Conservation (phyloP, 1,284 basidiomycete genomes). For the Kwoniella shivajii region DNA sequence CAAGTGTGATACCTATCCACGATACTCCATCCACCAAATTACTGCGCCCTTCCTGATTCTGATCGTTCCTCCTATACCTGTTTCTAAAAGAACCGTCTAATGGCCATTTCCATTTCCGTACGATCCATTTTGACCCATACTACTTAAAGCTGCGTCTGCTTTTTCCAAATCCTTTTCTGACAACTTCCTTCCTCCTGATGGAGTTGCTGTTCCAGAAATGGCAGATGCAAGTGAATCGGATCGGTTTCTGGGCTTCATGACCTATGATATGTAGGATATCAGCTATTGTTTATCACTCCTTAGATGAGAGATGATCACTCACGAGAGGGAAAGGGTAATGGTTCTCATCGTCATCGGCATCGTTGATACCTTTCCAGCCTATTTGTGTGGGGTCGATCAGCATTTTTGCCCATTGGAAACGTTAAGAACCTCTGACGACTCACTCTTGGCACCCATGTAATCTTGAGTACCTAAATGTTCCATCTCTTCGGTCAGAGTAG, state of each 20-base stretch:
- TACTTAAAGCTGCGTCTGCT: slow-evolving; percentile 75
- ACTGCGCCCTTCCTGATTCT: too few relatives aligned
- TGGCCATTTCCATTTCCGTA: slow-evolving; percentile 15
- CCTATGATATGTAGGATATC: slow-evolving; percentile 5
- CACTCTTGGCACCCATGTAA: slow-evolving; percentile 73
- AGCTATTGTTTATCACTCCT: neutral
- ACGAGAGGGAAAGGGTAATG: slow-evolving; percentile 86
- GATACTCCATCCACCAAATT: too few relatives aligned
- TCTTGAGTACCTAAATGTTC: slow-evolving; percentile 81
- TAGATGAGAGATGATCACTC: neutral
- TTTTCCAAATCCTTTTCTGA: slow-evolving; percentile 79
- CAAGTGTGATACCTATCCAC: too few relatives aligned
- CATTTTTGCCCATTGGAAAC: neutral
- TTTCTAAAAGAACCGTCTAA: neutral
- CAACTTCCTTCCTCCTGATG: slow-evolving; percentile 74
- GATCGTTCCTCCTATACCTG: neutral
- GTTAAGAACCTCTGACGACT: slow-evolving; percentile 59
- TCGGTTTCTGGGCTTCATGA: slow-evolving; percentile 82
- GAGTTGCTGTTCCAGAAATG: slow-evolving; percentile 84
- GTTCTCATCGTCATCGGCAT: slow-evolving; percentile 79
- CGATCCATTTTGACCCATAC: slow-evolving; percentile 35
- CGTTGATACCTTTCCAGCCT: slow-evolving; percentile 55
- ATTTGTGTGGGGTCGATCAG: neutral
- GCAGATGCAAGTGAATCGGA: slow-evolving; percentile 68
- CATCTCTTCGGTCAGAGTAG: slow-evolving; percentile 96